phyloP scores from a whole-genome alignment of 2,329 filamentous ascomycete genomes.

The Fusarium sp. region DNA sequence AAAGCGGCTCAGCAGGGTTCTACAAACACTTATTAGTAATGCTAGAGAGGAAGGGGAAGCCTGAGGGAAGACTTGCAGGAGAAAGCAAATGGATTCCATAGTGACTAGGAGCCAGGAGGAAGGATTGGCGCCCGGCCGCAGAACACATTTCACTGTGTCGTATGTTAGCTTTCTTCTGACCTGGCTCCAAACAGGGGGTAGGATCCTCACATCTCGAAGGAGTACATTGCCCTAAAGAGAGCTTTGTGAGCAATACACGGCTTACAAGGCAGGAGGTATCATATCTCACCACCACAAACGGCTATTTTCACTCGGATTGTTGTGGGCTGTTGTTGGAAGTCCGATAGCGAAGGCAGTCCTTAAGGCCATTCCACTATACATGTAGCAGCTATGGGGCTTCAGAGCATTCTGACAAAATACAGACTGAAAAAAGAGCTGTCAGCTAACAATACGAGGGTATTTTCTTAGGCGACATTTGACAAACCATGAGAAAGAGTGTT shows the following conservation, averaged over 20 bases:
- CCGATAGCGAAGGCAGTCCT: slow-evolving; percentile 18
- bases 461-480: not conserved
- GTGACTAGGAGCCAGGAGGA: not conserved
- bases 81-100: slow-evolving; percentile 12
- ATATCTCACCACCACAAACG: slow-evolving; percentile 13
- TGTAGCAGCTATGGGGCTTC: slow-evolving; percentile 24
- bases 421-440: not conserved
- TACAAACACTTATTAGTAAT: not conserved
- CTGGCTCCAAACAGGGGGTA: not conserved
- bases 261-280: not conserved
- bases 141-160: slow-evolving; percentile 16
- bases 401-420: slow-evolving; percentile 21
- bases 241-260: not conserved
- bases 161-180: not conserved
- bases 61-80: not conserved
- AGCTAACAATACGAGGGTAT: not conserved
- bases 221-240: slow-evolving; percentile 11
- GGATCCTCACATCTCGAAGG: slow-evolving; percentile 3
- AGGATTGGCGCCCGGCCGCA: slow-evolving; percentile 11
- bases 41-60: not conserved
- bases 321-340: slow-evolving; percentile 6
- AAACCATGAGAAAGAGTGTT: slow-evolving; percentile 21
- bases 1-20: not conserved
- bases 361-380: slow-evolving; percentile 20
- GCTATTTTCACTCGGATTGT: not conserved